Conservation (phyloP, 2,329 filamentous ascomycete species). For the Fusarium napiforme region DNA sequence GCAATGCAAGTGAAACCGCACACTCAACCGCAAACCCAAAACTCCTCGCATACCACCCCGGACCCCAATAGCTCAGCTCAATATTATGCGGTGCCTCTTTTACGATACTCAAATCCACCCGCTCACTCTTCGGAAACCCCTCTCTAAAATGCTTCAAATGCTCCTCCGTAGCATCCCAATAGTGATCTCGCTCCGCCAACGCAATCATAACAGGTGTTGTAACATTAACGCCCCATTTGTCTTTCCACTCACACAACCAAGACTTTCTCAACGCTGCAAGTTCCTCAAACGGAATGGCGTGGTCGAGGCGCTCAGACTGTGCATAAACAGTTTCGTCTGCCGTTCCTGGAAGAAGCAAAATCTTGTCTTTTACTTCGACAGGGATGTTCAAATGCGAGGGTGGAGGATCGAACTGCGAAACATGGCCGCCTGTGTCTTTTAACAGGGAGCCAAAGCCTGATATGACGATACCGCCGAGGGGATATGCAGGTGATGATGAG, state of each 20-base stretch:
- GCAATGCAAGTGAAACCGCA: constrained; percentile 14
- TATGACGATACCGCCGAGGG: constrained; percentile 28
- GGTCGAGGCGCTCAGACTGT: constrained; percentile 25
- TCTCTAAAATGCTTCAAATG: constrained; percentile 25
- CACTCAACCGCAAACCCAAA: constrained; percentile 39
- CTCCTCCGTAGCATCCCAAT: constrained; percentile 34
- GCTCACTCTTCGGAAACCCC: constrained; percentile 17
- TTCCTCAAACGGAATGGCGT: constrained; percentile 32
- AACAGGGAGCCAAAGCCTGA: constrained; percentile 33
- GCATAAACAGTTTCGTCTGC: constrained; percentile 28
- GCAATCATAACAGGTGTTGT: constrained; percentile 30
- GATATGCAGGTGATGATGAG: constrained; percentile 4
- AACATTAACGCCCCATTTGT: constrained; percentile 32
- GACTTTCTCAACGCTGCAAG: constrained; percentile 14
- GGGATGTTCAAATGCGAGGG: constrained; percentile 30
- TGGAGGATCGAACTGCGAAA: constrained; percentile 9
- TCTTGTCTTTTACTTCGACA: constrained; percentile 28
- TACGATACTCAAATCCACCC: constrained; percentile 34
- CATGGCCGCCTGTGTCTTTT: constrained; percentile 22
- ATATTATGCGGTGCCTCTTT: constrained; percentile 34
- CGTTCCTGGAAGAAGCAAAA: constrained; percentile 29
- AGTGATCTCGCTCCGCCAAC: constrained; percentile 24
- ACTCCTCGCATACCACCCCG: constrained; percentile 34
- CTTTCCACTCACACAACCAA: constrained; percentile 33
- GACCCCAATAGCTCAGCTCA: constrained; percentile 36